phyloP scores from a whole-genome alignment of 192 early-diverging fungal genomes.

The Coemansia sp. region DNA sequence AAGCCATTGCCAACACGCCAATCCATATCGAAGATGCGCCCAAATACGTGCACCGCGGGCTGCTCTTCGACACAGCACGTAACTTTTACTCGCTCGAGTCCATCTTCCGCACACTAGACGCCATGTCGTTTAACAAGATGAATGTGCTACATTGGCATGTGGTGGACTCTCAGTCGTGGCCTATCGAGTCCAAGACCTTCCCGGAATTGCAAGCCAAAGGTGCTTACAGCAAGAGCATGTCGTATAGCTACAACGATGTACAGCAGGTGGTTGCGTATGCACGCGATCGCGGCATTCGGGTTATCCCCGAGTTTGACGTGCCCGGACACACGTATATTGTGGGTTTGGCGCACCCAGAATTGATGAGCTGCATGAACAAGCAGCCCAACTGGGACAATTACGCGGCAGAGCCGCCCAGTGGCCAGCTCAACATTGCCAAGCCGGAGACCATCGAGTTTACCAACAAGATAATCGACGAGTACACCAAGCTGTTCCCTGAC shows the following conservation, averaged over 20 bases:
- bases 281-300: conserved; percentile 71
- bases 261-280: conserved; percentile 67
- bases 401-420: conserved; percentile 74
- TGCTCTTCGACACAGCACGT: conserved; percentile 66
- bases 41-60: conserved; percentile 62
- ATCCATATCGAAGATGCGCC: conserved; percentile 64
- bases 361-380: conserved; percentile 60
- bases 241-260: conserved; percentile 72
- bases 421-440: conserved; percentile 73
- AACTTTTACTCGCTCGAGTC: conserved; percentile 62
- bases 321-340: conserved; percentile 71
- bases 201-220: conserved; percentile 61
- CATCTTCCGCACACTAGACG: conserved; percentile 62
- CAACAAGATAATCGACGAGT: conserved; percentile 65
- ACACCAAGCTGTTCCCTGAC: conserved; percentile 68
- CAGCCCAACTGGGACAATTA: conserved; percentile 62
- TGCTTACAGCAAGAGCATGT: conserved; percentile 61
- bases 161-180: conserved; percentile 69
- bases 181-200: conserved; percentile 59
- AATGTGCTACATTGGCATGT: conserved; percentile 84
- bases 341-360: conserved; percentile 55
- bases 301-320: conserved; percentile 89
- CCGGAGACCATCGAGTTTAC: conserved; percentile 63
- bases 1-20: conserved; percentile 57
- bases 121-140: conserved; percentile 69